phyloP scores from a whole-genome alignment of 441 rosid genomes.

The Bocquillonia castaneifolia region DNA sequence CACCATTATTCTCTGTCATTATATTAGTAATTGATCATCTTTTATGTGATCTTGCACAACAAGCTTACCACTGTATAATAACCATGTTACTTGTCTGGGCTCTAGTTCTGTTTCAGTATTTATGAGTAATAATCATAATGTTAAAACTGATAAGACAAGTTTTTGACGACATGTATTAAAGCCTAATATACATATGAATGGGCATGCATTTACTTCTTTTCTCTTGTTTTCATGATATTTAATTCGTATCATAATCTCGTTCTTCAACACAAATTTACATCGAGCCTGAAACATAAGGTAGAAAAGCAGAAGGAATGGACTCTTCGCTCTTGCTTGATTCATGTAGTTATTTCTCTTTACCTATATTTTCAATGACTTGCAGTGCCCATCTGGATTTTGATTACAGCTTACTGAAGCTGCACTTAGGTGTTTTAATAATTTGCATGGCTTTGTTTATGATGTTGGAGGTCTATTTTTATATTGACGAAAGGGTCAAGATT shows the following conservation, averaged over 20 bases:
- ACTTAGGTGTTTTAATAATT: background rate
- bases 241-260: background rate
- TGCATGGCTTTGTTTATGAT: background rate
- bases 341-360: background rate
- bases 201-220: background rate
- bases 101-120: slow-evolving; percentile 4
- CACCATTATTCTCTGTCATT: slow-evolving; percentile 5
- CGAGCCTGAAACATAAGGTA: background rate
- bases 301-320: background rate
- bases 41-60: slow-evolving; percentile 10
- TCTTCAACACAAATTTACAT: background rate
- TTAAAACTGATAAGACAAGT: background rate
- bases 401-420: background rate
- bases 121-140: slow-evolving; percentile 1
- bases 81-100: background rate
- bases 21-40: slow-evolving; percentile 10
- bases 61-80: background rate
- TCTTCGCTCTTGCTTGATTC: background rate
- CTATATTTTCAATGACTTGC: background rate
- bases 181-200: background rate
- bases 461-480: background rate
- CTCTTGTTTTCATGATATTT: background rate
- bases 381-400: background rate
- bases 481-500: background rate
- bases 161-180: background rate